Percentiles rank a stretch among this genome's conserved stretches.
Conservation (phyloP, 148 eudicot species). For the Camellia japonica region DNA sequence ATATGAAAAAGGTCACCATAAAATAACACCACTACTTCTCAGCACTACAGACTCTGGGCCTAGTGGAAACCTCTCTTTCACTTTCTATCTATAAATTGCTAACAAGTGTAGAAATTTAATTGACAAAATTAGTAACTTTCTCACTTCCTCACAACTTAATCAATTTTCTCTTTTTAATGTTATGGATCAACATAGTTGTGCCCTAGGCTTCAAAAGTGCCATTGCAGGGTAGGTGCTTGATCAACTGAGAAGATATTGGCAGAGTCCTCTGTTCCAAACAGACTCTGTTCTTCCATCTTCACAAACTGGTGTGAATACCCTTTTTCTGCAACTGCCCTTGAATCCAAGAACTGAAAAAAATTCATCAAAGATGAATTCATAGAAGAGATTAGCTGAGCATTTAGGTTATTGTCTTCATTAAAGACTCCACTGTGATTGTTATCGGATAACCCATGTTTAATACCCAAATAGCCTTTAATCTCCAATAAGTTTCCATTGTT, state of each 20-base stretch:
- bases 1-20: too few species aligned
- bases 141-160: background rate
- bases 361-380: conserved; percentile 10
- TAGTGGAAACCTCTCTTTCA: background rate
- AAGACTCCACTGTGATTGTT: conserved; percentile 22
- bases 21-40: too few species aligned
- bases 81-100: background rate
- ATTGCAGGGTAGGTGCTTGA: conserved; percentile 20
- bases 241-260: conserved; percentile 25
- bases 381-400: background rate
- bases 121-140: background rate
- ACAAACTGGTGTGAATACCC: conserved; percentile 12
- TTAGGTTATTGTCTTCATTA: conserved; percentile 9
- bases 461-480: conserved; percentile 2
- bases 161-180: background rate
- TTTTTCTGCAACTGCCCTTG: conserved; percentile 9
- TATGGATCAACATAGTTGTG: background rate
- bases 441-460: conserved; percentile 20
- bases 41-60: too few species aligned
- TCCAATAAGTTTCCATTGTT: conserved; percentile 1
- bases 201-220: conserved; percentile 6
- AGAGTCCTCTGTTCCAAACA: conserved; percentile 21
- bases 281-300: conserved; percentile 21
- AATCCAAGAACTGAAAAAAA: conserved; percentile 11
- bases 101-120: background rate